Conservation (phyloP, 208 protist species). For the Leishmania guyanensis region DNA sequence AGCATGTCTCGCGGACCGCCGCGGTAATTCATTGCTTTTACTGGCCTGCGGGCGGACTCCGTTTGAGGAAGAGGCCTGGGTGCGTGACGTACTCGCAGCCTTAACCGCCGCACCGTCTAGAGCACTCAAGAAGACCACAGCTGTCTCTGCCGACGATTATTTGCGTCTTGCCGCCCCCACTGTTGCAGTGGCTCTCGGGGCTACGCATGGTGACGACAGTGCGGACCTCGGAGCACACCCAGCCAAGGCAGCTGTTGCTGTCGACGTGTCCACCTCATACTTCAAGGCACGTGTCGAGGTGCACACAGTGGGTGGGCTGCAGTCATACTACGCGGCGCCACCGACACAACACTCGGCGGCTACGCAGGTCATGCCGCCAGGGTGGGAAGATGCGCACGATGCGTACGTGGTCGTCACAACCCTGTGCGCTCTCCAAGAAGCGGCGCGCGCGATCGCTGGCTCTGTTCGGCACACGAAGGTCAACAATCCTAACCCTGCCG, state of each 20-base stretch:
- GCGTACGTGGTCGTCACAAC: conserved; percentile 22
- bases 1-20: neutral
- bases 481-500: neutral
- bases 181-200: neutral
- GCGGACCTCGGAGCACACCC: neutral
- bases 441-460: neutral
- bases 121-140: neutral
- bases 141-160: neutral
- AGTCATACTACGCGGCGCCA: conserved; percentile 8
- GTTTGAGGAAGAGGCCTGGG: conserved; percentile 44
- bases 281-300: conserved; percentile 1
- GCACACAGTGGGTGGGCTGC: conserved; percentile 2
- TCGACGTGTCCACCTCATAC: conserved; percentile 4
- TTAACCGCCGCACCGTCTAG: neutral
- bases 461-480: neutral
- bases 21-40: conserved; percentile 28
- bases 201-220: neutral
- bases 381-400: conserved; percentile 11
- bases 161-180: conserved; percentile 4
- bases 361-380: neutral
- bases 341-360: neutral
- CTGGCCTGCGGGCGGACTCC: conserved; percentile 23
- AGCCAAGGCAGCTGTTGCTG: neutral
- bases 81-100: conserved; percentile 19
- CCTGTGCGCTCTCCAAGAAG: conserved; percentile 19